Evolutionary conservation across 768 basidiomycete species (phyloP).

Genomic region (Nidula microcarpa): DNA sequence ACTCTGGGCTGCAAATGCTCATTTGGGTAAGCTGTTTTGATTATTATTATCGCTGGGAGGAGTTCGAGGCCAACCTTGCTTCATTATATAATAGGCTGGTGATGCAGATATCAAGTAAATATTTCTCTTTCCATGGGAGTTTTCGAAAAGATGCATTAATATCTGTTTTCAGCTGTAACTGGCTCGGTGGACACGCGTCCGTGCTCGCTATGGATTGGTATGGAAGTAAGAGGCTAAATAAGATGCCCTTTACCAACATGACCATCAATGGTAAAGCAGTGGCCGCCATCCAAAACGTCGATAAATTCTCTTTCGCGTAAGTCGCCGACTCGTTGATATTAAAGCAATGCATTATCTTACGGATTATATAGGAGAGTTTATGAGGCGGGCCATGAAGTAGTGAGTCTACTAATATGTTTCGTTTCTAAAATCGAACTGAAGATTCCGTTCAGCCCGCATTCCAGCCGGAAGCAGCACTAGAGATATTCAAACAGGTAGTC

Average conservation of each 20-base stretch:
- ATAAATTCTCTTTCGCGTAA: slow-evolving; percentile 66
- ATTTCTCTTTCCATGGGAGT: neutral
- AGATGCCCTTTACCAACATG: slow-evolving; percentile 46
- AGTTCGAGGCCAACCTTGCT: no score
- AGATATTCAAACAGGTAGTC: slow-evolving; percentile 57
- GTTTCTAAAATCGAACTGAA: neutral
- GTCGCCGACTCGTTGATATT: slow-evolving; percentile 16
- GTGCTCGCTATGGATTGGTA: slow-evolving; percentile 44
- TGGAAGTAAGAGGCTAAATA: slow-evolving; percentile 33
- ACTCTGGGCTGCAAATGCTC: slow-evolving; percentile 37
- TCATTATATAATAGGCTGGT: slow-evolving; percentile 27
- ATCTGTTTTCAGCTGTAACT: slow-evolving; percentile 34
- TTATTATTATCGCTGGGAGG: neutral
- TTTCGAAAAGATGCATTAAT: no score
- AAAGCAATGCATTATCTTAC: neutral
- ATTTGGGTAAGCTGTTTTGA: slow-evolving; percentile 37
- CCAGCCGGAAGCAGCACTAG: slow-evolving; percentile 53
- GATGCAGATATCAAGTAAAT: slow-evolving; percentile 50
- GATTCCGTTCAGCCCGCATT: slow-evolving; percentile 46
- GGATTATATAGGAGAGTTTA: slow-evolving; percentile 42
- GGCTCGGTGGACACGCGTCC: slow-evolving; percentile 41
- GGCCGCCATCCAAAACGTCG: slow-evolving; percentile 61
- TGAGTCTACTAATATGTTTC: slow-evolving; percentile 23
- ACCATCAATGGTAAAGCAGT: slow-evolving; percentile 49
- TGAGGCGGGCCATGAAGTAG: slow-evolving; percentile 60